A percentile compares a stretch with the other conserved stretches of the same genome.
Evolutionary conservation across 306 rosid species (phyloP).

Genomic region (Quercus wislizeni): DNA sequence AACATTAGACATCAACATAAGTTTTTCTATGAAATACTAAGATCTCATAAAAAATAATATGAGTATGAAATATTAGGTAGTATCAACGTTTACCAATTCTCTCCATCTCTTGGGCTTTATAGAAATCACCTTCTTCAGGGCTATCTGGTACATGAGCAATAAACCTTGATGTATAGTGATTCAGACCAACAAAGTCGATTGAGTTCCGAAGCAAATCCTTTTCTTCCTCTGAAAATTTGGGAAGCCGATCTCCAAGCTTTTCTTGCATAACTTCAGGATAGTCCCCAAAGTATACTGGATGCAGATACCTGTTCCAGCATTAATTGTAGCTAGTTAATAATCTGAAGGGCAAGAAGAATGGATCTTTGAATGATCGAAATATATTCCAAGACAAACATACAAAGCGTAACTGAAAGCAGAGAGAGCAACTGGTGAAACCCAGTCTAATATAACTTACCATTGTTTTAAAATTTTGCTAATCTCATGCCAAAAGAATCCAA

Average conservation of each 20-base stretch:
- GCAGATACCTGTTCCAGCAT: conserved; percentile 54
- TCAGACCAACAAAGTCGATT: conserved; percentile 76
- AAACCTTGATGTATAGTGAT: conserved; percentile 87
- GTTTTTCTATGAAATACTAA: not conserved
- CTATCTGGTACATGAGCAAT: conserved; percentile 53
- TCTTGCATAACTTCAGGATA: conserved; percentile 80
- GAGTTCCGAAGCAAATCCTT: conserved; percentile 58
- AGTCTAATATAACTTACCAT: not conserved
- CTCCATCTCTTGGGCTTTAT: conserved; percentile 50
- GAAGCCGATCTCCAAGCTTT: conserved; percentile 76
- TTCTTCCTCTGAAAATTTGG: conserved; percentile 76
- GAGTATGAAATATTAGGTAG: not conserved
- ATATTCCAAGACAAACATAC: not conserved
- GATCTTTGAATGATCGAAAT: not conserved
- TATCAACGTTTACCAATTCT: conserved; percentile 53
- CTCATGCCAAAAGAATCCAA: not conserved
- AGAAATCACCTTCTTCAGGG: conserved; percentile 38
- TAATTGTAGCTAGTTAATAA: not conserved
- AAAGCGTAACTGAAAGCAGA: not conserved
- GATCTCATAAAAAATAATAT: not conserved
- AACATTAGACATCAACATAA: conserved; percentile 24
- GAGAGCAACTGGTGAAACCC: not conserved
- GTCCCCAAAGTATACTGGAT: conserved; percentile 77
- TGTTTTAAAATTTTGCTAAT: not conserved
- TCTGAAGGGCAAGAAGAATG: not conserved